Percentiles rank a stretch among this genome's conserved stretches.
Conservation (phyloP, 768 basidiomycete genomes). For the Botryobasidium botryosum region DNA sequence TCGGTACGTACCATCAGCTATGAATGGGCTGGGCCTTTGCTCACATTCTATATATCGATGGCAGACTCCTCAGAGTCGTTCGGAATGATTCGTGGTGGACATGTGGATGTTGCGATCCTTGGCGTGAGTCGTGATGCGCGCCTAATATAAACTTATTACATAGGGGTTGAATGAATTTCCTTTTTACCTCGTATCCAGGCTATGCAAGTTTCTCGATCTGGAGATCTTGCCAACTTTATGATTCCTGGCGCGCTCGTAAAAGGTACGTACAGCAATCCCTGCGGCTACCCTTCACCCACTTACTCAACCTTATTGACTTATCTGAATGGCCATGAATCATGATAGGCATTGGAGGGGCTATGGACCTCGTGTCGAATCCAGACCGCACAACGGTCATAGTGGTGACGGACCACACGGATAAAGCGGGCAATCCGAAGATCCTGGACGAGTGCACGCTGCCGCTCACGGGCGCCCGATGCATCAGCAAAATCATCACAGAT, state of each 20-base stretch:
- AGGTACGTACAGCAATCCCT: no score
- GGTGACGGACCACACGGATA: constrained; percentile 80
- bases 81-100: constrained; percentile 95
- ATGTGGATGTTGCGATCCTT: constrained; percentile 84
- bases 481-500: constrained; percentile 88
- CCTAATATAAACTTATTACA: neutral
- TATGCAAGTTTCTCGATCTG: constrained; percentile 86
- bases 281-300: constrained; percentile 1
- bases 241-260: constrained; percentile 70
- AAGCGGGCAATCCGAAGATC: constrained; percentile 81
- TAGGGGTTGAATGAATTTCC: neutral
- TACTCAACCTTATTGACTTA: neutral
- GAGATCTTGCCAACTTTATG: constrained; percentile 97
- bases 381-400: constrained; percentile 87
- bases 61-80: constrained; percentile 30
- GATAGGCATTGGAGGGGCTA: constrained; percentile 82
- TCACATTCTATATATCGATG: no score
- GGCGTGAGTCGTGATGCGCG: constrained; percentile 37
- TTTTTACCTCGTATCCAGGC: constrained; percentile 30
- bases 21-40: no score
- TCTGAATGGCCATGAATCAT: constrained; percentile 5
- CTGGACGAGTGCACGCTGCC: constrained; percentile 67
- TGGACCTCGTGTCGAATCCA: constrained; percentile 93
- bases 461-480: constrained; percentile 71
- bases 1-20: constrained; percentile 54